phyloP scores from a whole-genome alignment of 148 eudicot species.

The Rhododendron simsii region DNA sequence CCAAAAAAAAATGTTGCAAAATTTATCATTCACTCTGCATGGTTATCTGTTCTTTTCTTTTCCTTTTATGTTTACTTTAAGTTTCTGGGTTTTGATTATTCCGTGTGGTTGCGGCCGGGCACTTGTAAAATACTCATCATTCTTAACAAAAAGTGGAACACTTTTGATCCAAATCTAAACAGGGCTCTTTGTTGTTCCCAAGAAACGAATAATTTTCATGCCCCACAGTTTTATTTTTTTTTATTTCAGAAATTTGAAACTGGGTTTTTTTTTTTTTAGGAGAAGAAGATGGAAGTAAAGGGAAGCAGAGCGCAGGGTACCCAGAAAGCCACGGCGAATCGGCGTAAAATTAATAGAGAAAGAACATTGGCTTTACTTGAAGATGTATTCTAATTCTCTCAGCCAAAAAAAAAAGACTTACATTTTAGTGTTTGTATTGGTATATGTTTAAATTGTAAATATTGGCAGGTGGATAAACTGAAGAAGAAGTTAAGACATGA shows the following conservation, averaged over 20 bases:
- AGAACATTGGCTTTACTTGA: conserved; percentile 64
- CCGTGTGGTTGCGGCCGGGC: not conserved
- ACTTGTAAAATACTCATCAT: not conserved
- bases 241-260: not conserved
- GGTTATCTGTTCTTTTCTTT: not conserved
- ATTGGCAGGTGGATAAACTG: conserved; percentile 74
- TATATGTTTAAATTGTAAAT: not conserved
- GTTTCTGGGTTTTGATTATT: not conserved
- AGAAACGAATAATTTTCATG: conserved; percentile 4
- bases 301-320: conserved; percentile 25
- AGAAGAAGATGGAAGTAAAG: conserved; percentile 37
- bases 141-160: not conserved
- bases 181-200: conserved; percentile 1
- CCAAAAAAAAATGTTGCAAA: not conserved
- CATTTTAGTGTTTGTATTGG: not conserved
- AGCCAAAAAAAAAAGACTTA: not conserved
- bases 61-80: not conserved
- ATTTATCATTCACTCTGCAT: not conserved
- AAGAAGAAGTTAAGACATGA: conserved; percentile 87
- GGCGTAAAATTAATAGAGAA: conserved; percentile 35
- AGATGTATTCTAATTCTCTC: conserved; percentile 48
- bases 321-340: conserved; percentile 23
- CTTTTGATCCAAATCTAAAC: conserved; percentile 23
- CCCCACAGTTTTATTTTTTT: not conserved
- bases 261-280: conserved; percentile 19